Conservation (phyloP, 1,284 basidiomycete species). For the Trichosporon ovoides region DNA sequence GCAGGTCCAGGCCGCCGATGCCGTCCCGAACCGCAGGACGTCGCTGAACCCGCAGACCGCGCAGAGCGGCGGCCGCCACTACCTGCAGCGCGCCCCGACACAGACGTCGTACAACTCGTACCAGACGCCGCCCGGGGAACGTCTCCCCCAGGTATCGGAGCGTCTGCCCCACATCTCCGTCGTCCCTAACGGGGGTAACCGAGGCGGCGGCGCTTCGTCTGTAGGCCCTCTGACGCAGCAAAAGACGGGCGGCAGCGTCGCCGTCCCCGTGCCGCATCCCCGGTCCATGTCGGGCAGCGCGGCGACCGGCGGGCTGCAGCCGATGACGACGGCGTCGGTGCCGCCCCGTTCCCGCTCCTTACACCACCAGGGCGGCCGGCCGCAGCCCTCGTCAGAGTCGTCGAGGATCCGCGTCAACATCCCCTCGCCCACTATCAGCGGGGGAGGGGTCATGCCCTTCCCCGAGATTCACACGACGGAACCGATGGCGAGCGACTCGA, state of each 20-base stretch:
- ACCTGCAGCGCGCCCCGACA: conserved; percentile 3
- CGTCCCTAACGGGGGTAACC: not conserved
- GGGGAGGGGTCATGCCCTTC: conserved; percentile 10
- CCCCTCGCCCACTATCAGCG: conserved; percentile 10
- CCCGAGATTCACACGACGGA: conserved; percentile 5
- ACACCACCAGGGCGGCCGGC: conserved; percentile 8
- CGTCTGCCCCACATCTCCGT: not conserved
- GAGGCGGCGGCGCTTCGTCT: not conserved
- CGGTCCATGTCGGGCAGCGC: conserved; percentile 12
- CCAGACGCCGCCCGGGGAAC: not conserved
- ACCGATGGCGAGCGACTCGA: not conserved
- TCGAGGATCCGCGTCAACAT: conserved; percentile 15
- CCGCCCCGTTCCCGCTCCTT: conserved; percentile 17
- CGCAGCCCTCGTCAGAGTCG: not conserved
- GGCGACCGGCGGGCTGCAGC: conserved; percentile 2
- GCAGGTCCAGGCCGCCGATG: conserved; percentile 2
- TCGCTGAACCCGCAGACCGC: conserved; percentile 10
- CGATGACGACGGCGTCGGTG: conserved; percentile 4
- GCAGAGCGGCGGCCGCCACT: conserved; percentile 4
- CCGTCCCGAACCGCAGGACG: conserved; percentile 2
- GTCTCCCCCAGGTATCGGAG: not conserved
- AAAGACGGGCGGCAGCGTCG: conserved; percentile 1
- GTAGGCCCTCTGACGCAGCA: not conserved
- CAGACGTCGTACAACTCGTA: conserved; percentile 4
- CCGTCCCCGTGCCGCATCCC: conserved; percentile 6